Conservation (phyloP, 1,139 yeast species). For the Sugiyamaella castrensis region DNA sequence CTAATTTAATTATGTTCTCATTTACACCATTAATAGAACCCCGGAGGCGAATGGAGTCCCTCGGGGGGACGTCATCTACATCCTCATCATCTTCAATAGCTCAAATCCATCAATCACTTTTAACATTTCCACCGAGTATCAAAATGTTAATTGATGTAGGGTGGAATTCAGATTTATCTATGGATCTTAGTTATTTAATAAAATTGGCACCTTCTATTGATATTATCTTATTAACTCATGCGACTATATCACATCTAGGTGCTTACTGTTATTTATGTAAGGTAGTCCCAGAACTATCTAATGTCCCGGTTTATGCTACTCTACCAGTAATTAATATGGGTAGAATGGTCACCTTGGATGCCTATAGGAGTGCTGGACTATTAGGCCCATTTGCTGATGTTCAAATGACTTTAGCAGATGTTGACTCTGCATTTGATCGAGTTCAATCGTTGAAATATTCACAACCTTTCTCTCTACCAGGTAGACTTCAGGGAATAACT, state of each 20-base stretch:
- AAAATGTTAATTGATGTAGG: constrained; percentile 40
- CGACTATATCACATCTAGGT: constrained; percentile 76
- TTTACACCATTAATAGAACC: constrained; percentile 9
- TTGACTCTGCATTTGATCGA: constrained; percentile 75
- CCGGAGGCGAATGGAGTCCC: constrained; percentile 3
- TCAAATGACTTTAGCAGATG: constrained; percentile 63
- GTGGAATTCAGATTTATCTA: constrained; percentile 37
- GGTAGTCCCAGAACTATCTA: constrained; percentile 60
- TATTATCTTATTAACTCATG: constrained; percentile 75
- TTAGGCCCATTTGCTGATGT: constrained; percentile 68
- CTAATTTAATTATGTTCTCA: constrained; percentile 2
- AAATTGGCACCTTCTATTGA: constrained; percentile 32
- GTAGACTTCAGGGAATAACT: constrained; percentile 56
- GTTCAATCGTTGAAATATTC: constrained; percentile 70
- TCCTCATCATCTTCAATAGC: constrained; percentile 5
- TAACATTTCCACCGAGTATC: constrained; percentile 28
- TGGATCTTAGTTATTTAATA: constrained; percentile 28
- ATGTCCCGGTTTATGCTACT: constrained; percentile 80
- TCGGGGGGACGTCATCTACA: background rate
- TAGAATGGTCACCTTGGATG: constrained; percentile 77
- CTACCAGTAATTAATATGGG: constrained; percentile 87
- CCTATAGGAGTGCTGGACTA: constrained; percentile 67
- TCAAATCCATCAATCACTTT: constrained; percentile 28
- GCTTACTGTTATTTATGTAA: constrained; percentile 70
- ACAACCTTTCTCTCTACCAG: constrained; percentile 51